Base-by-base conservation (phyloP, 345 rosid genomes). In the Salix arbutifolia region DNA sequence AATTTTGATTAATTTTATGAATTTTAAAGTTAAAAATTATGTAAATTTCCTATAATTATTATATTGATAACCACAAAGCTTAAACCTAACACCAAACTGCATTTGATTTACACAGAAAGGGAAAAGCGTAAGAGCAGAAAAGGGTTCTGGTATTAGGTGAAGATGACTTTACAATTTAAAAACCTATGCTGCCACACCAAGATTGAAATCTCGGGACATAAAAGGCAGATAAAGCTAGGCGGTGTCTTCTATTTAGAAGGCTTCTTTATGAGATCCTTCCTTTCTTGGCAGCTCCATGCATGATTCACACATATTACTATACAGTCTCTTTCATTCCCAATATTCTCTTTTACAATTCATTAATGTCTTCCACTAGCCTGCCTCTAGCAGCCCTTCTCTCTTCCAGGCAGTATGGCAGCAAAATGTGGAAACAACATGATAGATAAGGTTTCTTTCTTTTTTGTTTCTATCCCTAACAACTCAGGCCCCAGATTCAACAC, bases 131-230 rank as follows among this genome's bases (percentile, higher is more conserved):
- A 40, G 31, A 46, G 14, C 42, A 56, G n/a, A 40, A 3, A 33
- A 61, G 26, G 21, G 38, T 25, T 37, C 1, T n/a, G 67, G 70
- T 38, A 11, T 67, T 78, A 67, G 70, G 77, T 78, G 67, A 60
- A n/a, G 64, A 58, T 58, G 73, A 58, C 40, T 25, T 16, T 26
- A 25, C 42, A 23, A 1, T 8, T 48, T 50, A 9, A 48, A 23
- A 46, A 71, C 44, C 25, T 9, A 5, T 33, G 35, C 17, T 53
- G 9, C 21, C 44, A 28, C 4, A 17, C 46, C 69, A 23, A 69
- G 8, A 69, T 17, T 11, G 44, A 38, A 40, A 46, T 42, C 26
- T n/a, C 30, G 58, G 58, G 58, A 52, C 19, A 52, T 18, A 19
- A 38, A 6, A 13, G 26, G 19, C n/a, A 13, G 50, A 21, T 67